Percentiles rank a stretch among this genome's conserved stretches.
Conservation (phyloP, 2,329 filamentous ascomycete species). For the Chaetothyriales sp. region DNA sequence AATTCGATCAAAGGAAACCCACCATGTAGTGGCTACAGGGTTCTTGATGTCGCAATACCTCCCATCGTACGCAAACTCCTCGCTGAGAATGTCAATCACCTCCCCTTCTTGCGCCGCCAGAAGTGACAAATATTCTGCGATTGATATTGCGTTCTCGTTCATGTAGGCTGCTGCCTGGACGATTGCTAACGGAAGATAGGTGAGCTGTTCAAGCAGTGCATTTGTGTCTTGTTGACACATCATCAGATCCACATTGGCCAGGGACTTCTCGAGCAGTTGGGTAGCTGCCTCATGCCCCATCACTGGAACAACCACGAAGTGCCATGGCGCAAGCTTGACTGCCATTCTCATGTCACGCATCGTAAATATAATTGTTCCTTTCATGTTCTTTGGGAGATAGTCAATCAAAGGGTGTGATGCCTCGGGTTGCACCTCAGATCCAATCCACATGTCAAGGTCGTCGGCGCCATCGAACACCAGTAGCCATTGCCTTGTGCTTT, state of each 20-base stretch:
- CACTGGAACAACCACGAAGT: background rate
- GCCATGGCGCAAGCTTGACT: conserved; percentile 10
- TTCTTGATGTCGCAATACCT: conserved; percentile 21
- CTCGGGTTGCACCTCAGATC: background rate
- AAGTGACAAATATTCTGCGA: conserved; percentile 10
- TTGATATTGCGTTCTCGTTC: conserved; percentile 6
- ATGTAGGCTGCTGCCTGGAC: conserved; percentile 17
- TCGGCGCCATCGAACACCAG: conserved; percentile 14
- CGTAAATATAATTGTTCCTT: conserved; percentile 21
- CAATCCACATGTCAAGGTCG: background rate
- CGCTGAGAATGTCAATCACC: conserved; percentile 19
- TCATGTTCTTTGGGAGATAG: conserved; percentile 11
- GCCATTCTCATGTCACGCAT: conserved; percentile 16
- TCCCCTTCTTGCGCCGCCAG: conserved; percentile 18
- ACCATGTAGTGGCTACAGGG: conserved; percentile 24
- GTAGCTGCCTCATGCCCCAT: conserved; percentile 1
- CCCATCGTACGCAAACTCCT: conserved; percentile 21
- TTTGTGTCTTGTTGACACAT: conserved; percentile 2
- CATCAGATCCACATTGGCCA: conserved; percentile 3
- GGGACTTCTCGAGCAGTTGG: conserved; percentile 19
- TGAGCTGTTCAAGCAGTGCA: conserved; percentile 12
- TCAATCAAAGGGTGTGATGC: background rate
- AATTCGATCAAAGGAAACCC: conserved; percentile 25
- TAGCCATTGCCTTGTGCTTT: conserved; percentile 5
- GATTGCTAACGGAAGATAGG: conserved; percentile 18